phyloP scores from a whole-genome alignment of 129 eudicot genomes.

The Saussurea involucrata region DNA sequence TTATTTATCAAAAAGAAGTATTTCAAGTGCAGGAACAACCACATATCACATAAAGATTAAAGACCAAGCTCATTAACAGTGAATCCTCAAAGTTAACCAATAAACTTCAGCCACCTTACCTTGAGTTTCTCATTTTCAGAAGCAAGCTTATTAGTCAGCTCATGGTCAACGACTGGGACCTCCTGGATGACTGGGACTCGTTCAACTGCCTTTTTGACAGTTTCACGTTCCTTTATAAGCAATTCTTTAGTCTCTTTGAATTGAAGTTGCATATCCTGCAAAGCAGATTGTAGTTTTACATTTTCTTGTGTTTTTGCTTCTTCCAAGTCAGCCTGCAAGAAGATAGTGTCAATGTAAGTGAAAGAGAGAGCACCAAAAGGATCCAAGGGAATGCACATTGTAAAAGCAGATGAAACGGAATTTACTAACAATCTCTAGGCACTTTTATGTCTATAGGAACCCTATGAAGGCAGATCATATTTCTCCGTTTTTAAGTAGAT shows the following conservation, averaged over 20 bases:
- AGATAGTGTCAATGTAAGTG: slow-evolving; percentile 15
- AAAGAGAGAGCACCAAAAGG: neutral
- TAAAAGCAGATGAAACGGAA: neutral
- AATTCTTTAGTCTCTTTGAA: slow-evolving; percentile 68
- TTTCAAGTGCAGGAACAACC: neutral
- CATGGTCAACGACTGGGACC: slow-evolving; percentile 71
- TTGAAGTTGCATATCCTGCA: slow-evolving; percentile 71
- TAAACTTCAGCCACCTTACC: slow-evolving; percentile 37
- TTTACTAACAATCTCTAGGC: neutral
- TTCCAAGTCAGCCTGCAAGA: slow-evolving; percentile 68
- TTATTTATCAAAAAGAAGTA: neutral
- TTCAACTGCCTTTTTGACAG: slow-evolving; percentile 56
- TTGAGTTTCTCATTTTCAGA: slow-evolving; percentile 77
- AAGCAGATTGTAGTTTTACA: slow-evolving; percentile 68
- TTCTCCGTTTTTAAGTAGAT: too few relatives aligned
- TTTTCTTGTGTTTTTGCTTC: slow-evolving; percentile 81
- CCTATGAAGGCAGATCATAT: neutral
- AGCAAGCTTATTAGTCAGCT: slow-evolving; percentile 54
- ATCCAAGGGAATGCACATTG: neutral
- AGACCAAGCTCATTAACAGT: neutral
- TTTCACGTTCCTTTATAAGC: slow-evolving; percentile 68
- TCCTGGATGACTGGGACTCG: slow-evolving; percentile 63
- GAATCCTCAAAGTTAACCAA: neutral
- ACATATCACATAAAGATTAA: neutral
- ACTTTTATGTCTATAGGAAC: neutral